These are phyloP conservation scores for Viridothelium virens DNA, from an alignment of 495 filamentous ascomycete species.

Conservation along the genomic window DNA sequence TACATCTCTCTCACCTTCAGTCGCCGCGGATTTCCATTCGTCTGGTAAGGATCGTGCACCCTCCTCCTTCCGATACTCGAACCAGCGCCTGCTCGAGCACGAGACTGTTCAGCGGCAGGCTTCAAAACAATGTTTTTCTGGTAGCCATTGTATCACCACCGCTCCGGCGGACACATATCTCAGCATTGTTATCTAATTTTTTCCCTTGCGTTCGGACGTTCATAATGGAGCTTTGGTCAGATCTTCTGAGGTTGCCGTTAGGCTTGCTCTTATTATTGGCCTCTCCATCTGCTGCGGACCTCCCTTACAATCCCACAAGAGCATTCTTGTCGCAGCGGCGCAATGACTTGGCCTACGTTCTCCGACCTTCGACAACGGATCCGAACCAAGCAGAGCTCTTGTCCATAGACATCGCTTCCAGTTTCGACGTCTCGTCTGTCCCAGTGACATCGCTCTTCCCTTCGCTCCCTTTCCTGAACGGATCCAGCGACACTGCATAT, in stretches of 20 bases:
- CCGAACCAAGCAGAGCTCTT: slow-evolving; percentile 46
- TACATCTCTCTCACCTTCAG: neutral
- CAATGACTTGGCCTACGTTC: slow-evolving; percentile 52
- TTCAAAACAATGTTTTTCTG: neutral
- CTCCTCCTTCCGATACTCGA: neutral
- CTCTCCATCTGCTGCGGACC: slow-evolving; percentile 21
- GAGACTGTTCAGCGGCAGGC: neutral
- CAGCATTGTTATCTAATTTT: neutral
- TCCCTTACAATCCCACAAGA: slow-evolving; percentile 70
- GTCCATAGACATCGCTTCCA: slow-evolving; percentile 54
- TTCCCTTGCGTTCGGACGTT: neutral
- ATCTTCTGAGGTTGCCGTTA: neutral
- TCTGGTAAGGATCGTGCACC: neutral
- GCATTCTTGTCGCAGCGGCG: slow-evolving; percentile 51
- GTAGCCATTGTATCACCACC: neutral
- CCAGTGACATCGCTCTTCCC: slow-evolving; percentile 50
- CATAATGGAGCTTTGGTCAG: neutral
- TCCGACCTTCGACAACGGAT: slow-evolving; percentile 42
- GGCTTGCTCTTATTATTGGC: slow-evolving; percentile 10
- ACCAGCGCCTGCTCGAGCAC: neutral
- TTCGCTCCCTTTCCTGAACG: slow-evolving; percentile 57
- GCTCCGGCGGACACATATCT: neutral
- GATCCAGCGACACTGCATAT: slow-evolving; percentile 42
- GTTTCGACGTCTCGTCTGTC: slow-evolving; percentile 45
- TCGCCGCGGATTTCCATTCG: neutral